Evolutionary conservation across 768 basidiomycete genomes (phyloP).

Genomic region (Amyloporia xantha): DNA sequence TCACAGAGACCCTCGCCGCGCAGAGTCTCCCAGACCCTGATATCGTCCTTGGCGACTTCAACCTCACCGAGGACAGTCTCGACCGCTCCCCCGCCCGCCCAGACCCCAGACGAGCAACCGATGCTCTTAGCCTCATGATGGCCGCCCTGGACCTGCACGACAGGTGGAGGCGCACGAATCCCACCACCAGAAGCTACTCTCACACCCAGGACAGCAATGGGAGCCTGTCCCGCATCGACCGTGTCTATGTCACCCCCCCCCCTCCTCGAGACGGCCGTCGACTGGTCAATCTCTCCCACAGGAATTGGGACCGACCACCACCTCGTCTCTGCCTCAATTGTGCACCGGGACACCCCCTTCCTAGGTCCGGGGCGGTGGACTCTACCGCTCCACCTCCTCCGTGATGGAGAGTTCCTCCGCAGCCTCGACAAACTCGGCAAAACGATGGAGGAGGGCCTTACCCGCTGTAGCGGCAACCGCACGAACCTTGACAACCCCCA

Average conservation of each 20-base stretch:
- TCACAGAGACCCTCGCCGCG: slow-evolving; percentile 4
- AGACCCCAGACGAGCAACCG: slow-evolving; percentile 11
- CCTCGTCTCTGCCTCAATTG: neutral
- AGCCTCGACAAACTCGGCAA: neutral
- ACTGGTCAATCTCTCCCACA: neutral
- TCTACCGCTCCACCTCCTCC: neutral
- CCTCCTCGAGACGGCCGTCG: neutral
- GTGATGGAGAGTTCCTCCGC: neutral
- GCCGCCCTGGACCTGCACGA: neutral
- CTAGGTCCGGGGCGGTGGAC: slow-evolving; percentile 9
- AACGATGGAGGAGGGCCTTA: neutral
- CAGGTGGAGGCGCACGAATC: neutral
- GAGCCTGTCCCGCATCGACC: slow-evolving; percentile 2
- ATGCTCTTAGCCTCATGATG: neutral
- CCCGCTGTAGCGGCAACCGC: neutral
- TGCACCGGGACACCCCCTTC: neutral
- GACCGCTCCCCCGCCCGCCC: slow-evolving; percentile 26
- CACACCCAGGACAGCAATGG: neutral
- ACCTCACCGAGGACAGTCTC: slow-evolving; percentile 32
- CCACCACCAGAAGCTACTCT: neutral
- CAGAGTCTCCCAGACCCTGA: slow-evolving; percentile 18
- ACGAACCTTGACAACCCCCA: neutral
- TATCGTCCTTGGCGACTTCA: slow-evolving; percentile 35
- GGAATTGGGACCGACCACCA: slow-evolving; percentile 4
- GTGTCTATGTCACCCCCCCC: neutral